phyloP scores from a whole-genome alignment of 192 early-diverging fungal genomes.

The Linnemannia exigua region DNA sequence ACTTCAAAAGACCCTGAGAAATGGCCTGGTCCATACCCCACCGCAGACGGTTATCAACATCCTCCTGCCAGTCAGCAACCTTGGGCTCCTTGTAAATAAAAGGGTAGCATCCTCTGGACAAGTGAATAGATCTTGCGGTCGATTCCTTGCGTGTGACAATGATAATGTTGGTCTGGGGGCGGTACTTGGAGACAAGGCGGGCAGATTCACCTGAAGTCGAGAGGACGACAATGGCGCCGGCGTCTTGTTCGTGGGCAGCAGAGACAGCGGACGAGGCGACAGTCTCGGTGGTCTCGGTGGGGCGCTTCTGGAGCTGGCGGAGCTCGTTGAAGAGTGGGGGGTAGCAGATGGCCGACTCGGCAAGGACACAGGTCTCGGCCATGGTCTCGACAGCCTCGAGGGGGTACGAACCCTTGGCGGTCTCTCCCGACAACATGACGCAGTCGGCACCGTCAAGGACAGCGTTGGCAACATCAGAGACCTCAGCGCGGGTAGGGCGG shows the following conservation, averaged over 20 bases:
- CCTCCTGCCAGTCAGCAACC: conserved; percentile 83
- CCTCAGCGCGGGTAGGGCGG: conserved; percentile 97
- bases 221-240: conserved; percentile 91
- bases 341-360: conserved; percentile 96
- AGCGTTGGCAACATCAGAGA: conserved; percentile 98
- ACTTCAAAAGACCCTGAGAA: conserved; percentile 60
- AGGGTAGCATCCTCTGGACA: conserved; percentile 86
- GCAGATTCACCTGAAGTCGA: conserved; percentile 94
- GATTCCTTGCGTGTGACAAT: conserved; percentile 87
- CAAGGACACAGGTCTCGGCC: conserved; percentile 90
- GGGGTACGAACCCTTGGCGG: conserved; percentile 95
- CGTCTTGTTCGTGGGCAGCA: conserved; percentile 85
- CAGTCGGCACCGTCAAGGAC: conserved; percentile 98
- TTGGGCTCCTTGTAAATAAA: conserved; percentile 75
- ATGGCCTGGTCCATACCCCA: conserved; percentile 84
- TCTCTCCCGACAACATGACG: conserved; percentile 99
- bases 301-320: conserved; percentile 78
- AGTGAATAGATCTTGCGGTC: conserved; percentile 81
- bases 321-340: conserved; percentile 94
- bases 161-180: conserved; percentile 91
- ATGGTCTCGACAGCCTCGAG: conserved; percentile 93
- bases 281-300: conserved; percentile 91
- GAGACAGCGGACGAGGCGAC: conserved; percentile 92
- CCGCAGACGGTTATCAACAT: conserved; percentile 84
- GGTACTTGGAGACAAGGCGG: conserved; percentile 93